Evolutionary conservation across 495 filamentous ascomycete genomes (phyloP).

Genomic region (Tetracladium marchalianum): DNA sequence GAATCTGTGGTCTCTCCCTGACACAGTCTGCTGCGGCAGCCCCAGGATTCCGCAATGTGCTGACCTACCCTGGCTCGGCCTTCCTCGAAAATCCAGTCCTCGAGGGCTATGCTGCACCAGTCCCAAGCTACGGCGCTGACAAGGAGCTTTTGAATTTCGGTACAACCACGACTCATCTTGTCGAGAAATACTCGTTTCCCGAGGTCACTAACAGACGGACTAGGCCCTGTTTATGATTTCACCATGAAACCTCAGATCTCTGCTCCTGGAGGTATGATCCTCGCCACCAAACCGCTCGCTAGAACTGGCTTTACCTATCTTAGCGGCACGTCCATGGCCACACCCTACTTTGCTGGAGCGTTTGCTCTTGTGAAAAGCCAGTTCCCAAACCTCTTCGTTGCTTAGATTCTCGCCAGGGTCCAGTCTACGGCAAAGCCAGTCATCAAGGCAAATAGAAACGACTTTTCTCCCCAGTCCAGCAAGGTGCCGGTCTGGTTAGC

Average conservation of each 20-base stretch:
- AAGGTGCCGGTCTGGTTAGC: neutral
- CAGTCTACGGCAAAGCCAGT: neutral
- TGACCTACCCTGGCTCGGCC: too few species aligned
- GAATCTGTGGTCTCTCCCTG: too few species aligned
- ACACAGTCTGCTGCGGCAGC: too few species aligned
- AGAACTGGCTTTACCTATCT: slow-evolving; percentile 23
- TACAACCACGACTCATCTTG: too few species aligned
- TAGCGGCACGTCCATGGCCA: slow-evolving; percentile 41
- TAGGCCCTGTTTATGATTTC: slow-evolving; percentile 34
- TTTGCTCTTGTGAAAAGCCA: slow-evolving; percentile 16
- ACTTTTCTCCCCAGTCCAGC: neutral
- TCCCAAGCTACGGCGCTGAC: too few species aligned
- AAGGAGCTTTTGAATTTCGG: too few species aligned
- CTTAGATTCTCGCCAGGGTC: neutral
- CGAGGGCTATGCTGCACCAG: too few species aligned
- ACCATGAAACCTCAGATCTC: slow-evolving; percentile 33
- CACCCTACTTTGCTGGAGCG: slow-evolving; percentile 39
- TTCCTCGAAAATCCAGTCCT: too few species aligned
- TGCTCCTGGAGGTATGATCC: slow-evolving; percentile 31
- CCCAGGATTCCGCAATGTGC: too few species aligned
- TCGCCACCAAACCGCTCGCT: slow-evolving; percentile 31
- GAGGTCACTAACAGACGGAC: too few species aligned
- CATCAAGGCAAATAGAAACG: neutral
- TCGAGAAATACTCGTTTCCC: too few species aligned
- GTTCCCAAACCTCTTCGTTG: neutral